phyloP scores from a whole-genome alignment of 1,139 yeast genomes.

The Diutina pseudorugosa region DNA sequence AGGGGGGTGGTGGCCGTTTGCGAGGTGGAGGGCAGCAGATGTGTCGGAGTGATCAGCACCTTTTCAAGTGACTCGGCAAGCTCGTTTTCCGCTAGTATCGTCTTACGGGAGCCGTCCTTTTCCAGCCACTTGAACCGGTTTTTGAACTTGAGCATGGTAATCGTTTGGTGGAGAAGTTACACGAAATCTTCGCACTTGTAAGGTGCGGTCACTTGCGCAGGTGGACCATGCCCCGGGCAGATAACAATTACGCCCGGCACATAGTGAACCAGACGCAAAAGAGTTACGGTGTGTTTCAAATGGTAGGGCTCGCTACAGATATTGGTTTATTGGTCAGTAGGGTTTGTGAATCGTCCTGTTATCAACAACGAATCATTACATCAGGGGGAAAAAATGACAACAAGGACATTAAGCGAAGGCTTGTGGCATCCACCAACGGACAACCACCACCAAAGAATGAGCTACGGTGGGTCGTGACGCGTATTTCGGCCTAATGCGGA shows the following conservation, averaged over 20 bases:
- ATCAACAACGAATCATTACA: too few species aligned
- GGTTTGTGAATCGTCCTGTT: too few species aligned
- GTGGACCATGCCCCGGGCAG: background rate
- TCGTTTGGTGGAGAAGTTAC: background rate
- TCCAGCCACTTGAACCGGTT: conserved; percentile 4
- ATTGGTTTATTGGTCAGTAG: too few species aligned
- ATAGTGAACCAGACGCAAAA: background rate
- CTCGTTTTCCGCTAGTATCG: conserved; percentile 1
- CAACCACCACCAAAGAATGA: background rate
- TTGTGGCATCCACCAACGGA: background rate
- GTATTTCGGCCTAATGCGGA: background rate
- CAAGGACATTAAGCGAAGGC: background rate
- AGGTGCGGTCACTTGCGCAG: background rate
- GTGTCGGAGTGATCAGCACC: background rate
- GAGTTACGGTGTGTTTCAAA: background rate
- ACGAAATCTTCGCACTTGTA: background rate
- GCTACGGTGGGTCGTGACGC: background rate
- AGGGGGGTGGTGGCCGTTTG: background rate
- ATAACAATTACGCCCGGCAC: background rate
- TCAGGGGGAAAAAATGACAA: background rate
- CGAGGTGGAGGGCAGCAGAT: background rate
- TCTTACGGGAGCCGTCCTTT: conserved; percentile 1
- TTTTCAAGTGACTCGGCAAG: background rate
- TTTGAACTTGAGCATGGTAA: conserved; percentile 1
- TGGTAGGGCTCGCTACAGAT: too few species aligned